Base-by-base conservation (phyloP, 2,329 filamentous ascomycete species). In the Xylariaceae sp. region DNA sequence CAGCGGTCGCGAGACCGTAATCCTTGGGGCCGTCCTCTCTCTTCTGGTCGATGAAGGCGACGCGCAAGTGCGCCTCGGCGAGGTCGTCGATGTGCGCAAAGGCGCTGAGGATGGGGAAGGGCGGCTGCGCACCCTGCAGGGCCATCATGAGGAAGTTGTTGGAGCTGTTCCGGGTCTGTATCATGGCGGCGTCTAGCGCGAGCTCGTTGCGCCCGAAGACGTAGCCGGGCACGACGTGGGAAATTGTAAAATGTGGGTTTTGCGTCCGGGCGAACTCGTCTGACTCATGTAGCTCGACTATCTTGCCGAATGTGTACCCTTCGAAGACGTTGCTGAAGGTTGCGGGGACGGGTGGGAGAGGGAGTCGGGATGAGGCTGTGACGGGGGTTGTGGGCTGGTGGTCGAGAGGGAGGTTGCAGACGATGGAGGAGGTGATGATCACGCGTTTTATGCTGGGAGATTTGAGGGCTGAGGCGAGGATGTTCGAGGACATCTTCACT, bases 121-220 rank as follows among this genome's bases (percentile, higher is more conserved):
- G 64, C 30, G 61, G 53, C 56, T 68, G 62, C 1, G 30, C 55
- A 4, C 68, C 68, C 37, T 61, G 2, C 37, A 71, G 59, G 7
- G 44, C 65, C 44, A 61, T 44, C 62, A 68, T 61, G 15, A 69
- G 55, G 41, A 69, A 65, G 52, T 65, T 68, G 55, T 70, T 71
- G 17, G 69, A 68, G 61, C 68, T 70, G 56, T 69, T 69, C n/a
- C 64, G 59, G 4, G 61, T 35, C 15, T 56, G 62, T 65, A 70
- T 68, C 62, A 63, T 65, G 0, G 8, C 51, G 15, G 67, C 52
- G 53, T 68, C 61, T 18, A 66, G 67, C 7, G 55, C 62, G 0
- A 68, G 62, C 61, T 69, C 68, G 49, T 72, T 69, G 39, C 68
- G 64, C 1, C 69, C 69, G 52, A 70, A 70, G 5, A 67, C 60